A percentile compares a stretch with the other conserved stretches of the same genome.
These are phyloP conservation scores for Boletus sp. DNA, from an alignment of 768 basidiomycete genomes.

Conservation along the genomic window DNA sequence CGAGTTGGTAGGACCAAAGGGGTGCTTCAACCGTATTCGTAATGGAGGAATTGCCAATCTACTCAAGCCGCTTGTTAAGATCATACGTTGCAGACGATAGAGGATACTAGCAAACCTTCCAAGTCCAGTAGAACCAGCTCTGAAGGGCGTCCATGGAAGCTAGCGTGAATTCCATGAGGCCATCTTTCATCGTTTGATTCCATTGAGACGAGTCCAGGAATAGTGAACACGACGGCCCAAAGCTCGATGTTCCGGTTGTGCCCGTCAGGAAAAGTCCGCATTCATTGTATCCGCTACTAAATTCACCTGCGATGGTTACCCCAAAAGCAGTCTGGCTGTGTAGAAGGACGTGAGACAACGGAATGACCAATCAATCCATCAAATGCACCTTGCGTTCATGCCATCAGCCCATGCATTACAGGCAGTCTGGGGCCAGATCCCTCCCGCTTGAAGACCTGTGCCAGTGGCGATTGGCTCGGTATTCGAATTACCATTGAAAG, in stretches of 20 bases:
- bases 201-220: constrained; percentile 50
- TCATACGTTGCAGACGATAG: not conserved
- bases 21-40: constrained; percentile 50
- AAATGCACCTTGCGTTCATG: constrained; percentile 44
- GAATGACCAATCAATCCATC: not conserved
- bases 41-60: constrained; percentile 58
- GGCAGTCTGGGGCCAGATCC: constrained; percentile 47
- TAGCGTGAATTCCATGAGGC: constrained; percentile 49
- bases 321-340: constrained; percentile 57
- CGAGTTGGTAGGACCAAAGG: constrained; percentile 70
- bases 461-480: constrained; percentile 34
- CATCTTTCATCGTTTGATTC: constrained; percentile 49
- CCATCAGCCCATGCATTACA: constrained; percentile 58
- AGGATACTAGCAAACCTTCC: constrained; percentile 48
- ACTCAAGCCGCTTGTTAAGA: constrained; percentile 2
- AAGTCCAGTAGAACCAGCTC: constrained; percentile 78
- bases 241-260: constrained; percentile 27
- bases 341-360: not conserved
- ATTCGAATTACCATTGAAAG: constrained; percentile 46
- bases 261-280: constrained; percentile 56
- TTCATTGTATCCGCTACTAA: constrained; percentile 63
- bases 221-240: constrained; percentile 41
- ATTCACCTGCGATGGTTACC: constrained; percentile 74
- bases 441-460: constrained; percentile 36
- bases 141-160: constrained; percentile 66